Base-by-base conservation (phyloP, 495 filamentous ascomycete species). In the Tuber brumale region DNA sequence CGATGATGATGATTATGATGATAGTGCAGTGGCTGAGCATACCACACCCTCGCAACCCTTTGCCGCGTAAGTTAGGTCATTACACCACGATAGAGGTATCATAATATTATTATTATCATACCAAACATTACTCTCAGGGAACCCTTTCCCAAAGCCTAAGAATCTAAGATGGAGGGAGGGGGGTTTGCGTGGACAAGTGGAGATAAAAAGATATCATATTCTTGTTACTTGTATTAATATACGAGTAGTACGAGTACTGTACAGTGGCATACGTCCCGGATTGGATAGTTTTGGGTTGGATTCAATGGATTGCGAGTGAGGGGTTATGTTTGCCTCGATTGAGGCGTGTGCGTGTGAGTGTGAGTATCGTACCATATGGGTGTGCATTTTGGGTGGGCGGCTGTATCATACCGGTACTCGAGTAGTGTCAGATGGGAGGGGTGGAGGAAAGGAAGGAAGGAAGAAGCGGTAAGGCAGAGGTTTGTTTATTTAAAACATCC, bases 1-100 rank as follows among this genome's bases (percentile, higher is more conserved):
- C 74, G 89, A 88, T 35, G 86, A 84, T 37, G 83, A 85, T 23
- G 81, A 82, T 27, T 74, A 82, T 72, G 57, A 79, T 74, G 77
- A 79, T 79, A 71, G 72, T 61, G 78, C 75, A 71, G 78, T 76
- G 10, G 75, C 48, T 23, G 21, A 51, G 48, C 48, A 51, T 51
- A 19, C 46, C 46, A 21, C 19, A 48, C 46, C 46, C 46, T 23
- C 5, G 0, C 46, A 21, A 23, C 19, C 46, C 46, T 48, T 19
- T 19, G 48, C 48, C 48, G 48, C 48, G 45, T 48, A 48, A 48
- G 45, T 48, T 48, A 23, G 46, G 21, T 7, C 21, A 48, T 48
- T 23, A 48, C 46, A 19, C 37, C 3, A 37, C 37, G 1, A 39
- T 39, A 39, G 37, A 39, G 37, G 37, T 39, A 39, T 39, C 37